Percentiles rank a stretch among this genome's conserved stretches.
Conservation (phyloP, 2,329 filamentous ascomycete species). For the Coniochaeta pulveracea region DNA sequence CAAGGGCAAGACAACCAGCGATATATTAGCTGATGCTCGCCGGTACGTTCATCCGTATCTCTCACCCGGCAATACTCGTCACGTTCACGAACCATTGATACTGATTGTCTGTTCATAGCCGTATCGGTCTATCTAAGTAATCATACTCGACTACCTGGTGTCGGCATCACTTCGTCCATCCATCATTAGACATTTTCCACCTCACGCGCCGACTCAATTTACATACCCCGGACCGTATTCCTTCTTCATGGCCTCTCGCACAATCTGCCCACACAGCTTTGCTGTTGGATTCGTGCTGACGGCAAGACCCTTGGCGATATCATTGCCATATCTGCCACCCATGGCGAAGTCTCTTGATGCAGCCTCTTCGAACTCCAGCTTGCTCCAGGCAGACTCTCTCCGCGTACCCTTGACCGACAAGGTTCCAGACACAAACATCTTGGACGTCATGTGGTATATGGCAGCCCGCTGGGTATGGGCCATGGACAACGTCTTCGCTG, state of each 20-base stretch:
- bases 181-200: no score
- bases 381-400: conserved; percentile 36
- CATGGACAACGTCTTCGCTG: conserved; percentile 54
- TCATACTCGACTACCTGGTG: no score
- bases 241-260: conserved; percentile 58
- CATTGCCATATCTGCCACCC: conserved; percentile 54
- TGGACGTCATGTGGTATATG: conserved; percentile 49
- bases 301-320: conserved; percentile 51
- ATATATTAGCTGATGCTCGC: conserved; percentile 36
- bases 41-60: conserved; percentile 25
- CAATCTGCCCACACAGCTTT: conserved; percentile 59
- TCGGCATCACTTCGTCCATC: no score
- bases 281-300: conserved; percentile 57
- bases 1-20: conserved; percentile 38
- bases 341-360: conserved; percentile 52
- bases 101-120: no score
- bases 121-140: background rate
- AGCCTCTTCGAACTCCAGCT: conserved; percentile 47
- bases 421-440: conserved; percentile 25
- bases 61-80: no score
- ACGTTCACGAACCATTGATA: no score
- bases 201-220: conserved; percentile 12
- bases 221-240: conserved; percentile 47
- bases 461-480: conserved; percentile 63
- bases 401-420: conserved; percentile 27